Percentiles rank a stretch among this genome's conserved stretches.
phyloP scores from a whole-genome alignment of 768 basidiomycete genomes.

The Mrakia blollopis region DNA sequence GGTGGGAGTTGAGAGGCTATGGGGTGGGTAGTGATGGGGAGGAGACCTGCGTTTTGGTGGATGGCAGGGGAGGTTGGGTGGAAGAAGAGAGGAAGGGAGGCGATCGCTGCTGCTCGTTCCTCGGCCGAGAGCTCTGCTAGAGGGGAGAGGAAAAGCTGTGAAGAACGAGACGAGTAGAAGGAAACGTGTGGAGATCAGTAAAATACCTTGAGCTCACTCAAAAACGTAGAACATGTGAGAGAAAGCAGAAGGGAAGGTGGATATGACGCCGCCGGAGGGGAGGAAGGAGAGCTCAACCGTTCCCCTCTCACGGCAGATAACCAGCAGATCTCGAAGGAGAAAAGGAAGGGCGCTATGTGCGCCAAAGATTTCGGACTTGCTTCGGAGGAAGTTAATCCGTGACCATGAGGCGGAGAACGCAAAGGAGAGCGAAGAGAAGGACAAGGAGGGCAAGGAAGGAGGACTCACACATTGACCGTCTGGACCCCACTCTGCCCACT shows the following conservation, averaged over 20 bases:
- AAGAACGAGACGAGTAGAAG: background rate
- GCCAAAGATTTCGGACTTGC: no score
- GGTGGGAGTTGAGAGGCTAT: slow-evolving; percentile 25
- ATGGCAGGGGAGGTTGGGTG: background rate
- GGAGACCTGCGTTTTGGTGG: background rate
- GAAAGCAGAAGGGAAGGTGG: no score
- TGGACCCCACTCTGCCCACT: slow-evolving; percentile 27
- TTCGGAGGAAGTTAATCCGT: no score
- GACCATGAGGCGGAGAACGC: no score
- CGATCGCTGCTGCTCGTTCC: slow-evolving; percentile 21
- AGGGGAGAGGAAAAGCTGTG: slow-evolving; percentile 29
- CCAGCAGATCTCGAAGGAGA: no score
- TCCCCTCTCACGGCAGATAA: no score
- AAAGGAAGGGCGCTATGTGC: no score
- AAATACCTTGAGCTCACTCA: background rate
- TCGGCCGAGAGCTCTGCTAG: slow-evolving; percentile 22
- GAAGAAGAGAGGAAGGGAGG: background rate
- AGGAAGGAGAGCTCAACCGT: no score
- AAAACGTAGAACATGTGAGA: background rate
- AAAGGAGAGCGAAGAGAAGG: no score
- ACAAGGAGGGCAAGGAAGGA: background rate
- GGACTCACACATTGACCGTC: slow-evolving; percentile 29
- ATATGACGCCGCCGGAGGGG: no score
- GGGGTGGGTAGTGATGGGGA: background rate
- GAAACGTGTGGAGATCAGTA: background rate